Evolutionary conservation across 441 rosid genomes (phyloP).

Genomic region (Isatis lusitanica): DNA sequence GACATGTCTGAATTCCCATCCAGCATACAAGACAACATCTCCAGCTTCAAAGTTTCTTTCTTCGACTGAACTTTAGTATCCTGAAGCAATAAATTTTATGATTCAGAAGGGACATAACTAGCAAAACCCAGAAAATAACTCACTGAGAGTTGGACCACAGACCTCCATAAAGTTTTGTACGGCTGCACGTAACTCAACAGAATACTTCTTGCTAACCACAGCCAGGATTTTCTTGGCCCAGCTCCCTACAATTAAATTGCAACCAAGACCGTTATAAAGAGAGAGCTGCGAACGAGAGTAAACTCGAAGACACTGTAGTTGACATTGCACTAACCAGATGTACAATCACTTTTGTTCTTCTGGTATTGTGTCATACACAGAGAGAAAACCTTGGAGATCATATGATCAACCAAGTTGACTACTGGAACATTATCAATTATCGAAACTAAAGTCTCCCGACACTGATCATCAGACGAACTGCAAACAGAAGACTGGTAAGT

Average conservation of each 20-base stretch:
- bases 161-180: constrained; percentile 77
- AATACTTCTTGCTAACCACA: constrained; percentile 67
- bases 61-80: constrained; percentile 50
- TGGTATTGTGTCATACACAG: constrained; percentile 63
- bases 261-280: constrained; percentile 16
- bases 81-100: constrained; percentile 41
- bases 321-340: constrained; percentile 52
- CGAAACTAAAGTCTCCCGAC: constrained; percentile 51
- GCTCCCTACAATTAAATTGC: constrained; percentile 50
- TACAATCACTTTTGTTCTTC: constrained; percentile 42
- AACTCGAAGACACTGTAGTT: background rate
- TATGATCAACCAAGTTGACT: constrained; percentile 49
- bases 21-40: constrained; percentile 57
- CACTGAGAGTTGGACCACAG: constrained; percentile 20
- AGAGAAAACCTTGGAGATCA: constrained; percentile 65
- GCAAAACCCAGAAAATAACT: constrained; percentile 5
- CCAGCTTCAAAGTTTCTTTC: constrained; percentile 55
- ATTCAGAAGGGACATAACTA: constrained; percentile 12
- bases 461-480: constrained; percentile 71
- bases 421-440: constrained; percentile 72
- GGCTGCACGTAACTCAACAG: constrained; percentile 62
- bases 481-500: constrained; percentile 37
- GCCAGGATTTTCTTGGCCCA: constrained; percentile 73
- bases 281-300: background rate
- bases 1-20: constrained; percentile 65